A percentile compares a stretch with the other conserved stretches of the same genome.
phyloP scores from a whole-genome alignment of 306 rosid species.

The Pterocarpus santalinus region DNA sequence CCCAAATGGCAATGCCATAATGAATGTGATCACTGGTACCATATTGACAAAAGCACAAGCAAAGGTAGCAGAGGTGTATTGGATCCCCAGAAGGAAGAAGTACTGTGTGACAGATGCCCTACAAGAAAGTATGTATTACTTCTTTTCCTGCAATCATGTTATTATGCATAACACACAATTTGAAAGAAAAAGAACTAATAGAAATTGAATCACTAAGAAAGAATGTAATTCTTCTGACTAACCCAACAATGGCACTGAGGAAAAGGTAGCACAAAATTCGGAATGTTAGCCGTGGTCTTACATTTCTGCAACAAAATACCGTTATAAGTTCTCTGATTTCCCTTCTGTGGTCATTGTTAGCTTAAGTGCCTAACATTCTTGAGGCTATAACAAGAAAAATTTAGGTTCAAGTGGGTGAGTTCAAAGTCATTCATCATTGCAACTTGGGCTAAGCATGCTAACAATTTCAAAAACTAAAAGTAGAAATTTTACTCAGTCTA shows the following conservation, averaged over 20 bases:
- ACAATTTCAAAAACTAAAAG: conserved; percentile 19
- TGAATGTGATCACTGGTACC: conserved; percentile 74
- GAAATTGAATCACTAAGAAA: conserved; percentile 14
- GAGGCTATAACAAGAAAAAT: background rate
- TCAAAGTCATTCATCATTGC: conserved; percentile 25
- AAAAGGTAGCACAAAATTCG: conserved; percentile 75
- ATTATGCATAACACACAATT: conserved; percentile 6
- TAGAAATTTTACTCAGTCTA: conserved; percentile 1
- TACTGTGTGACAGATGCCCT: conserved; percentile 90
- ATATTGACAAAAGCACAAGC: conserved; percentile 75
- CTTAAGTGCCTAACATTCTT: conserved; percentile 9
- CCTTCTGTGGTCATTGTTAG: background rate
- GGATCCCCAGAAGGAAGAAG: conserved; percentile 85
- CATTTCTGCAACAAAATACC: conserved; percentile 64
- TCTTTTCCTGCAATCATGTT: conserved; percentile 9
- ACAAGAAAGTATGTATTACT: conserved; percentile 8
- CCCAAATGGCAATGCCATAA: conserved; percentile 80
- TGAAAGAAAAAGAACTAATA: background rate
- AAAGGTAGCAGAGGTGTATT: conserved; percentile 88
- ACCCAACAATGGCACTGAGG: conserved; percentile 92
- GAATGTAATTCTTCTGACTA: conserved; percentile 44
- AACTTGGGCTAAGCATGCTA: conserved; percentile 6
- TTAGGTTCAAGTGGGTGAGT: background rate
- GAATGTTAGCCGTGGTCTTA: conserved; percentile 68
- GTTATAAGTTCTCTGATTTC: background rate